These are phyloP conservation scores for Colletotrichum viniferum DNA, from an alignment of 2,329 filamentous ascomycete genomes.

Conservation along the genomic window DNA sequence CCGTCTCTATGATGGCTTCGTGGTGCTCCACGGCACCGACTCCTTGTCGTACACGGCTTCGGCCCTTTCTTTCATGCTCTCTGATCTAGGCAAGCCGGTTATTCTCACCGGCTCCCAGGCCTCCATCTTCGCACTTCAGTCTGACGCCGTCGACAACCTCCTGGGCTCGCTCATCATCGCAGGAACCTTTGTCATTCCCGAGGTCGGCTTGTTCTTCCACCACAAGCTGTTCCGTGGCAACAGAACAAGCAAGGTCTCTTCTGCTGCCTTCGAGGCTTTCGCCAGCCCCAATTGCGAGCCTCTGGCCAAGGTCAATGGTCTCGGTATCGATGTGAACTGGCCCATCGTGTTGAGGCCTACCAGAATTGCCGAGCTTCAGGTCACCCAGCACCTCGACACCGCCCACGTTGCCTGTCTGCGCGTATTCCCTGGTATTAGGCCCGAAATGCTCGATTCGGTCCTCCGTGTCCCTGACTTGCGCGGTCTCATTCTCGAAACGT, in stretches of 20 bases:
- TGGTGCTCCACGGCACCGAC: slow-evolving; percentile 89
- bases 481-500: slow-evolving; percentile 87
- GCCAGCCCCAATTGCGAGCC: slow-evolving; percentile 86
- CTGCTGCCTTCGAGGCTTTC: slow-evolving; percentile 86
- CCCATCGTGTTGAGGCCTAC: slow-evolving; percentile 76
- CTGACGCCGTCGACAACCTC: slow-evolving; percentile 89
- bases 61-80: slow-evolving; percentile 91
- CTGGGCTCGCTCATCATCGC: slow-evolving; percentile 88
- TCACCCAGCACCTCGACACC: slow-evolving; percentile 79
- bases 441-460: slow-evolving; percentile 91
- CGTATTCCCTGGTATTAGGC: slow-evolving; percentile 90
- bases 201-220: slow-evolving; percentile 94
- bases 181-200: slow-evolving; percentile 89
- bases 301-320: slow-evolving; percentile 79
- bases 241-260: slow-evolving; percentile 84
- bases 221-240: slow-evolving; percentile 90
- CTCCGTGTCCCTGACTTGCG: slow-evolving; percentile 76
- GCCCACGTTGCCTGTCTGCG: slow-evolving; percentile 89
- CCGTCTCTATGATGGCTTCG: slow-evolving; percentile 86
- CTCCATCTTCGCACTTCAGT: slow-evolving; percentile 89
- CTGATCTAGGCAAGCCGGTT: slow-evolving; percentile 88
- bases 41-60: slow-evolving; percentile 89
- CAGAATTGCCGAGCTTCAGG: slow-evolving; percentile 73
- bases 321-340: slow-evolving; percentile 84
- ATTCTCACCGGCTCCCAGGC: slow-evolving; percentile 84